Base-by-base conservation (phyloP, 2,329 filamentous ascomycete species). In the Sclerotinia trifoliorum region DNA sequence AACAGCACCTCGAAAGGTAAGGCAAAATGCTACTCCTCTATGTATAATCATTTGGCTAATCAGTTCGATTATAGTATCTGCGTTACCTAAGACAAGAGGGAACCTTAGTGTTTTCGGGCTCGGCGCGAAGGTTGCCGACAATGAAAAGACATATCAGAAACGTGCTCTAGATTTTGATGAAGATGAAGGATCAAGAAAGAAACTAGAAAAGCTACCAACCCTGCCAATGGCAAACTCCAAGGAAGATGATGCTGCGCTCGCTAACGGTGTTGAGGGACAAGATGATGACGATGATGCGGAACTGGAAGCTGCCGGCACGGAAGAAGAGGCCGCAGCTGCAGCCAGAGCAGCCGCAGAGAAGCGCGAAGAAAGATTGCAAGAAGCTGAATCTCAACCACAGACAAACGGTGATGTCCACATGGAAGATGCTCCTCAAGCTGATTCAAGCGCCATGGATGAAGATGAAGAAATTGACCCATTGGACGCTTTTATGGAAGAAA, bases 401-500 rank as follows among this genome's bases (percentile, higher is more conserved):
- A 35, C 66, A 70, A 79, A 78, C 24, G 76, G 78, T 72, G 64
- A 76, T 71, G 61, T 74, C 67, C 73, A 73, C 44, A 80, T 80
- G 79, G 71, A 76, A 55, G 78, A 80, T 49, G 73, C 73, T 13
- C 57, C 71, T 24, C 73, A 72, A 19, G 67, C 72, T 2, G 69
- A 74, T 29, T 44, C 74, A 2, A 42, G 67, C 13, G 39, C 71
- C 17, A 80, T 87, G 69, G 87, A 88, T 72, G 78, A 80, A 67
- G 89, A 93, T 66, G 92, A 93, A 57, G 87, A 92, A 44, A 81
- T 95, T 48, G 95, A 99, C 78, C 93, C 95, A 10, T 83, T 99
- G 49, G 95, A 99, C 80, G 94, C 93, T n/a, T 99, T 96, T 81
- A 99, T 99, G 95, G 83, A 85, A 66, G 79, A 84, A 51, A 79